Evolutionary conservation across 768 basidiomycete species (phyloP).

Genomic region (Lyophyllum semitale): DNA sequence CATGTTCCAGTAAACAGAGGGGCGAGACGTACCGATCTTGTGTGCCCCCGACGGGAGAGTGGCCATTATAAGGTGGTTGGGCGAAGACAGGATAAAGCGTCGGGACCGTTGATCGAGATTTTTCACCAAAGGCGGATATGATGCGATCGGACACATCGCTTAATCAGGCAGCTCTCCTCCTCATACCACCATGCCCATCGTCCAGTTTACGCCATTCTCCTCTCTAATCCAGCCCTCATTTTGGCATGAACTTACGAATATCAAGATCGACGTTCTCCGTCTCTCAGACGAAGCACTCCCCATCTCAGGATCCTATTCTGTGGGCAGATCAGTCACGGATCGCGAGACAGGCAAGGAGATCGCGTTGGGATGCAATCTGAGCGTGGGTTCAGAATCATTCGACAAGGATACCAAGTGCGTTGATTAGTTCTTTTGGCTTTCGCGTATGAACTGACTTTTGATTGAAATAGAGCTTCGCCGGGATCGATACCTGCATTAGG

Average conservation of each 20-base stretch:
- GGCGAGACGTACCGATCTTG: constrained; percentile 8
- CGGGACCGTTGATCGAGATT: too few relatives aligned
- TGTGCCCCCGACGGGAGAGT: neutral
- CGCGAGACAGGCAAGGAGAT: constrained; percentile 76
- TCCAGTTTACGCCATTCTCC: constrained; percentile 89
- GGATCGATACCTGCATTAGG: constrained; percentile 61
- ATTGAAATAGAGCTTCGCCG: constrained; percentile 38
- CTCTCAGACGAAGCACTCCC: constrained; percentile 74
- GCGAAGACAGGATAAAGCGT: too few relatives aligned
- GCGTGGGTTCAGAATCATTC: constrained; percentile 68
- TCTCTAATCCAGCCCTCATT: constrained; percentile 89
- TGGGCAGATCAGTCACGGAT: constrained; percentile 74
- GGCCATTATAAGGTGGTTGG: neutral
- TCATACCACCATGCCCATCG: constrained; percentile 47
- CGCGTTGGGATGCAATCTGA: constrained; percentile 67
- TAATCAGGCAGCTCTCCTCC: too few relatives aligned
- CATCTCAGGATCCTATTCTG: constrained; percentile 66
- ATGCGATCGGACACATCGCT: too few relatives aligned
- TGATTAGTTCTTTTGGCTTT: neutral
- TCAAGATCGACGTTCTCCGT: constrained; percentile 90
- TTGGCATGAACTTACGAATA: constrained; percentile 85
- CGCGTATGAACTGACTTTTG: neutral
- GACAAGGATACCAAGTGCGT: constrained; percentile 45
- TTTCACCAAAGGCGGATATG: too few relatives aligned
- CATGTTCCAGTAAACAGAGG: neutral